These are phyloP conservation scores for Drechslerella coelobrocha DNA, from an alignment of 2,329 filamentous ascomycete species.

Conservation along the genomic window DNA sequence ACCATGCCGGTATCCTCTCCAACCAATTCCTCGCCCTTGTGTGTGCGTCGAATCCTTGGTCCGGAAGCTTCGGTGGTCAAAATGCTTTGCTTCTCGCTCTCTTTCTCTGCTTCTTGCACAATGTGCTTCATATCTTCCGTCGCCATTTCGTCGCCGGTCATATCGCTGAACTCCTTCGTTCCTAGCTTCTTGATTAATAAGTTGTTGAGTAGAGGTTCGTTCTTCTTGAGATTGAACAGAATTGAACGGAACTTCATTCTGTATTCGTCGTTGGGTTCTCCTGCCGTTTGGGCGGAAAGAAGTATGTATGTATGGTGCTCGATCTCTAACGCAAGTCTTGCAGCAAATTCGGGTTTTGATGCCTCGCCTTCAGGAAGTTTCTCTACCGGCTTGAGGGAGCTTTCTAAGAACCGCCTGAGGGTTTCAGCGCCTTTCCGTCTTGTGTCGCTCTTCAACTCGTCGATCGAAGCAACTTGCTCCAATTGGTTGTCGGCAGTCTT, in stretches of 20 bases:
- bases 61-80: constrained; percentile 76
- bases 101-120: constrained; percentile 77
- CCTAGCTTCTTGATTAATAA: constrained; percentile 76
- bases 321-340: constrained; percentile 74
- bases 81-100: constrained; percentile 82
- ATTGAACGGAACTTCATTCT: constrained; percentile 74
- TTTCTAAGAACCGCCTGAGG: constrained; percentile 35
- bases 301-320: constrained; percentile 72
- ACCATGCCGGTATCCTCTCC: constrained; percentile 70
- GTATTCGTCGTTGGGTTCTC: constrained; percentile 66
- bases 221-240: constrained; percentile 86
- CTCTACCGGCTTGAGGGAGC: constrained; percentile 32
- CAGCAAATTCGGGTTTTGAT: constrained; percentile 34
- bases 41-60: constrained; percentile 82
- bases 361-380: constrained; percentile 41
- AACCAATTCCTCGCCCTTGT: constrained; percentile 92
- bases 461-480: constrained; percentile 29
- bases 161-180: constrained; percentile 78
- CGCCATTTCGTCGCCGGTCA: constrained; percentile 89
- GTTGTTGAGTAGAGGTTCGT: constrained; percentile 76
- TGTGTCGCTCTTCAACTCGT: constrained; percentile 38
- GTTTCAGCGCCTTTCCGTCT: constrained; percentile 36
- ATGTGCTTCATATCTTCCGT: constrained; percentile 85
- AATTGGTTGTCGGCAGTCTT: constrained; percentile 45
- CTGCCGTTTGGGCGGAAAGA: constrained; percentile 61